Evolutionary conservation across 768 basidiomycete species (phyloP), one percentile per base, ranked within the genome.

Genomic region (Mycena vitilis): DNA sequence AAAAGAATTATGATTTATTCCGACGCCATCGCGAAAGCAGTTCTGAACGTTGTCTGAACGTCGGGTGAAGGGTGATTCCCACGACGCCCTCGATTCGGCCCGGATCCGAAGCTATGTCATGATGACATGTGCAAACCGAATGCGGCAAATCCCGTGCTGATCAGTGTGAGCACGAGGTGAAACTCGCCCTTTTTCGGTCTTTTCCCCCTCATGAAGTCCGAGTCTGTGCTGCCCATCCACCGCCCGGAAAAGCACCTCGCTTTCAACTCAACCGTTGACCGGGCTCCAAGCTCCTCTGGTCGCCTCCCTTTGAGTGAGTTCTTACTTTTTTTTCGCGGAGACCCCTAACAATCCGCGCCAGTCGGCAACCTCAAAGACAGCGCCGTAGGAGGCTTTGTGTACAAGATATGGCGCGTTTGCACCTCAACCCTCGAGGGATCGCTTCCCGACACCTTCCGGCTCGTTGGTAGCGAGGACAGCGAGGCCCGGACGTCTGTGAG

Each of bases 401-500:
- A 57, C 15, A 61, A 62, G 25, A 10, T 73, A 25, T 73, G 72
- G 72, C 42, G 66, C 23, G 36, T 73, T 45, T 73, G 72, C 66
- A 73, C 72, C 34, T 68, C 66, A 10, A 73, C 59, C 2, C 52
- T 57, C 44, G 72, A 73, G 51, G 72, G 72, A 3, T 68, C 66
- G 18, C 66, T 73, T 42, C 68, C 69, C 62, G 72, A 73, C 12
- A 73, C 72, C 0, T 73, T 73, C 69, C 64, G 60, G 48, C 69
- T 73, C 23, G 72, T 73, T n/a, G 65, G 69, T 60, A 71, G 69
- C 49, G 66, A 70, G 55, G 73, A 72, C 64, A 71, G 71, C 60
- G 65, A 71, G 48, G 66, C 55, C 16, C 25, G 60, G 5, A 65
- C 71, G 40, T 71, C 71, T 0, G 63, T 63, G 4, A 71, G 71